Base-by-base conservation (phyloP, 2,329 filamentous ascomycete species). In the Hysterium pulicare region DNA sequence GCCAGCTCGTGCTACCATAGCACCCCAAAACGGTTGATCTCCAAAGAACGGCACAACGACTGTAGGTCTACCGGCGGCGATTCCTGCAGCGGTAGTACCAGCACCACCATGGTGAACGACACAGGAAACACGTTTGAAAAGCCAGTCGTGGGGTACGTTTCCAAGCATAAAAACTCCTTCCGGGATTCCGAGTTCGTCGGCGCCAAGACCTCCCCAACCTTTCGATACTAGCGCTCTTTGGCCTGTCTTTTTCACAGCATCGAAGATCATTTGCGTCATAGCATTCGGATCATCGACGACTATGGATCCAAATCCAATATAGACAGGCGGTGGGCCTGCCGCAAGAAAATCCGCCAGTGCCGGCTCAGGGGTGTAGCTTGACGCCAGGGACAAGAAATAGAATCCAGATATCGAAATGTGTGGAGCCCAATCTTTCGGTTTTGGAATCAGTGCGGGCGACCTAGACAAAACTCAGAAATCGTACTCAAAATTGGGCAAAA, bases 51-150 rank as follows among this genome's bases (percentile, higher is more conserved):
- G 89, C 0, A 95, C 82, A 2, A 95, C 77, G 2, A 93, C 79
- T 0, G 89, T 95, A 2, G 89, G 89, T 41, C 83, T 83, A 19
- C 88, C 89, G 1, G 83, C 79, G 15, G 84, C 79, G 47, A 95
- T 87, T n/a, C 89, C 89, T 1, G 88, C 87, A 1, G 89, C 88
- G 1, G 88, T 94, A 2, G 89, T 95, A 15, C 89, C 89, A 7
- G 89, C 89, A 44, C 90, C 89, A 17, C 89, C 90, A 49, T 95
- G 89, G 58, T 95, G 90, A 4, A 93, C 85, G 1, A 95, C 89
- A 33, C 82, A 84, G 1, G 86, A 85, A 1, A 94, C 88, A 28
- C 78, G 82, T 49, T 87, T 76, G 65, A 95, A 95, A 0, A 95
- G 70, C 89, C 89, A 95, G 67, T 95, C 90, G 49, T 95, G 90